These are phyloP conservation scores for Cercospora berteroae DNA, from an alignment of 2,329 filamentous ascomycete genomes.

Conservation along the genomic window DNA sequence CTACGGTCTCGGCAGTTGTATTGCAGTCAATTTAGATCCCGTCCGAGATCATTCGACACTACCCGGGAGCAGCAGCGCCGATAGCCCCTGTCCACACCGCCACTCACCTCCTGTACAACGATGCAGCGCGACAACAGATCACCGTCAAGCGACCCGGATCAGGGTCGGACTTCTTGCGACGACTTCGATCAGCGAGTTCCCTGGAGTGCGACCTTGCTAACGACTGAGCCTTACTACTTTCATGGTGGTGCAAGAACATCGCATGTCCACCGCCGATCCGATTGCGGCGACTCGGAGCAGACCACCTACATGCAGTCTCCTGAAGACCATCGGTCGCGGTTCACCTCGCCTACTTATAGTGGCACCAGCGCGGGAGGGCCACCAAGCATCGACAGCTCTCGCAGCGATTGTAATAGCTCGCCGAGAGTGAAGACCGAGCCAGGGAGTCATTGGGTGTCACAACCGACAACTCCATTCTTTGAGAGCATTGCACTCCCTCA, in stretches of 20 bases:
- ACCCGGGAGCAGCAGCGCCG: background rate
- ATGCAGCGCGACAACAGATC: background rate
- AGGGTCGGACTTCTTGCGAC: background rate
- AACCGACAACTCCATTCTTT: background rate
- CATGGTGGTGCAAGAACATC: background rate
- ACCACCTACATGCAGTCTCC: background rate
- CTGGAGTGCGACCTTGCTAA: background rate
- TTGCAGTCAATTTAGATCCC: background rate
- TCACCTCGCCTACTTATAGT: constrained; percentile 14
- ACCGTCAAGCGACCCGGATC: background rate
- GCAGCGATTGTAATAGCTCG: constrained; percentile 9
- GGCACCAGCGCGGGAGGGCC: constrained; percentile 8
- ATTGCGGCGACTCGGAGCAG: background rate
- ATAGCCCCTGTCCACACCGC: background rate
- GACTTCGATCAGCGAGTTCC: background rate
- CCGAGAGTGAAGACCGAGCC: constrained; percentile 8
- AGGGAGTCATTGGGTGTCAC: background rate
- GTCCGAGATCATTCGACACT: background rate
- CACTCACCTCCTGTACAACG: background rate
- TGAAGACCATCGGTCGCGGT: background rate
- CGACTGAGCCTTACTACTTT: background rate
- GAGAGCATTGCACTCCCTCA: constrained; percentile 4
- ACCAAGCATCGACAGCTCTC: constrained; percentile 11
- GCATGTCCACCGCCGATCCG: background rate
- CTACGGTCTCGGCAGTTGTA: background rate